phyloP scores from a whole-genome alignment of 495 filamentous ascomycete genomes.

The Hypomontagnella submonticulosa region DNA sequence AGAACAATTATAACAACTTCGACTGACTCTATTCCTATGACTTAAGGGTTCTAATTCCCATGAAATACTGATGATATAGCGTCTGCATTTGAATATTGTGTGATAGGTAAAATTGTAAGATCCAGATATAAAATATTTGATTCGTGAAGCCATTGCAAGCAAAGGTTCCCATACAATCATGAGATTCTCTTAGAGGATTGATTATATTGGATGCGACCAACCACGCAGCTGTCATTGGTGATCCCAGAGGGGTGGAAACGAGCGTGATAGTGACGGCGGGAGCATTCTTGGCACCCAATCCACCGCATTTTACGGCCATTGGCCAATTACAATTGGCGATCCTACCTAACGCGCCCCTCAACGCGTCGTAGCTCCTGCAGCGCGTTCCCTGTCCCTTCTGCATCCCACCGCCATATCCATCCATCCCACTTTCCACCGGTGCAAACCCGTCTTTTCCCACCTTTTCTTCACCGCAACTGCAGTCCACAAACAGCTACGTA shows the following conservation, averaged over 20 bases:
- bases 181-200: background rate
- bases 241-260: constrained; percentile 1
- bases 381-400: constrained; percentile 29
- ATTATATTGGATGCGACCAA: background rate
- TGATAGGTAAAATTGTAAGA: background rate
- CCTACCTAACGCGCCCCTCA: constrained; percentile 18
- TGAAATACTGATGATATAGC: background rate
- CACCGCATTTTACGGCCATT: constrained; percentile 15
- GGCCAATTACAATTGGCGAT: constrained; percentile 27
- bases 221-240: background rate
- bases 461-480: constrained; percentile 38
- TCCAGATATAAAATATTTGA: no score
- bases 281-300: constrained; percentile 14
- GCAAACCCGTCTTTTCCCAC: background rate
- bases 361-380: constrained; percentile 40
- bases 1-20: no score
- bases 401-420: constrained; percentile 45
- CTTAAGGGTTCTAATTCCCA: no score
- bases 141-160: no score
- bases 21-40: no score
- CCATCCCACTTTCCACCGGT: constrained; percentile 30
- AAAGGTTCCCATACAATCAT: background rate
- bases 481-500: constrained; percentile 7
- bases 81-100: background rate
- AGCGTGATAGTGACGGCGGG: background rate